A percentile compares a stretch with the other conserved stretches of the same genome.
Evolutionary conservation across 148 eudicot species (phyloP).

Genomic region (Amaranthus cruentus): DNA sequence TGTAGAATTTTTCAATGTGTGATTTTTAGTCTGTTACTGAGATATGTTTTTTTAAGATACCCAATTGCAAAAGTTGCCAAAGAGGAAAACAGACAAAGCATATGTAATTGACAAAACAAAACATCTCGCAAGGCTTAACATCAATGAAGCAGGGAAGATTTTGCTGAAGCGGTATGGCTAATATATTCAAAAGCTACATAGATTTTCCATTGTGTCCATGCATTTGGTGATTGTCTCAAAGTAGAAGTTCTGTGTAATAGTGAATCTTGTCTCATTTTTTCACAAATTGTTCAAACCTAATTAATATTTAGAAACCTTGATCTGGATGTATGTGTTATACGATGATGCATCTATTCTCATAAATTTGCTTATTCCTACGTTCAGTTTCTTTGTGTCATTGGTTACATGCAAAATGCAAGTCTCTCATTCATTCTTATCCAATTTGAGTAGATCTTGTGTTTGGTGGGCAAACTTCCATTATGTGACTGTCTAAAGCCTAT

Average conservation of each 20-base stretch:
- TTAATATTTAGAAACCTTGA: neutral
- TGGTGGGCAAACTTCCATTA: too few relatives aligned
- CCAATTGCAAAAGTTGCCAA: conserved; percentile 98
- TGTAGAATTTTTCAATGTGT: neutral
- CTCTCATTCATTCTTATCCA: neutral
- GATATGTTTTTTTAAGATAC: conserved; percentile 62
- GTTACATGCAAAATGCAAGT: neutral
- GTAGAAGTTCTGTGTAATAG: neutral
- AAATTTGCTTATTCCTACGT: neutral
- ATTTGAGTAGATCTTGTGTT: too few relatives aligned
- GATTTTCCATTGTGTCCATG: neutral
- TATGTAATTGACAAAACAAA: conserved; percentile 85
- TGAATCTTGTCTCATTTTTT: neutral
- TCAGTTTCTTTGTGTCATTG: neutral
- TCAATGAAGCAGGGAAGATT: conserved; percentile 79
- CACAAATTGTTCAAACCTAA: neutral
- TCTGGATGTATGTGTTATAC: neutral
- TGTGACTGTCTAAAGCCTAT: too few relatives aligned
- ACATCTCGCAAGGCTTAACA: conserved; percentile 92
- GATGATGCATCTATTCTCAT: neutral
- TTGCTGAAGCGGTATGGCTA: conserved; percentile 75
- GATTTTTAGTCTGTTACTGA: conserved; percentile 33
- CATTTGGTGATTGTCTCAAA: neutral
- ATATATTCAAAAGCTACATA: neutral
- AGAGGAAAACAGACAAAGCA: conserved; percentile 93